A percentile compares a stretch with the other conserved stretches of the same genome.
phyloP scores from a whole-genome alignment of 345 rosid genomes.

The Nephelium lappaceum region DNA sequence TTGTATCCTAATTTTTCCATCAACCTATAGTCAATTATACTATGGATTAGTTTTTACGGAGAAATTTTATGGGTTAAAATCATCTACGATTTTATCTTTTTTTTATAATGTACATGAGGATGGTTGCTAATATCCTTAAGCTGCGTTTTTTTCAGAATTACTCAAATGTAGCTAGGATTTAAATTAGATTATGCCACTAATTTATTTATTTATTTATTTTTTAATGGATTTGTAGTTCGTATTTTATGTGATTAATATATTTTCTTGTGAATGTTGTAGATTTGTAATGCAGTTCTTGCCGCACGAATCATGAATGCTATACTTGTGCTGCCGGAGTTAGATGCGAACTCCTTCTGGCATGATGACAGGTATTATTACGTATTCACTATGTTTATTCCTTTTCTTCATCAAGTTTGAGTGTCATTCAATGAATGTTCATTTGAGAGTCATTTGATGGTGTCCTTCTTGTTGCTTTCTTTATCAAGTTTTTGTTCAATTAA shows the following conservation, averaged over 20 bases:
- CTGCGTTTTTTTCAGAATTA: not conserved
- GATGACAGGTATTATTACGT: slow-evolving; percentile 75
- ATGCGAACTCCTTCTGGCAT: slow-evolving; percentile 98
- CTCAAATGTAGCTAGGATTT: not conserved
- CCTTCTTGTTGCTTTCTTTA: not conserved
- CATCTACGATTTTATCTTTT: not conserved
- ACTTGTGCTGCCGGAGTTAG: slow-evolving; percentile 94
- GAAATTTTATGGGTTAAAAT: not conserved
- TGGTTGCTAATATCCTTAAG: not conserved
- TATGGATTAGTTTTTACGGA: not conserved
- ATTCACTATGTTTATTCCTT: slow-evolving; percentile 8
- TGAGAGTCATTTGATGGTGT: slow-evolving; percentile 1
- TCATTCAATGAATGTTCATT: not conserved
- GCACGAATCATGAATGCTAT: slow-evolving; percentile 99
- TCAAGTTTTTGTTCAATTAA: not conserved
- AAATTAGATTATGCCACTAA: not conserved
- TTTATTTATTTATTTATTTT: not conserved
- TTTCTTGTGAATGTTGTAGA: slow-evolving; percentile 47
- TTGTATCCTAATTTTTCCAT: slow-evolving; percentile 31
- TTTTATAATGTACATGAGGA: not conserved
- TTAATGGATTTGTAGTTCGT: not conserved
- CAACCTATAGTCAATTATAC: not conserved
- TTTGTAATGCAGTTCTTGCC: slow-evolving; percentile 99
- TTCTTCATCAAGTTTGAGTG: not conserved
- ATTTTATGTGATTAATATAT: slow-evolving; percentile 6